A percentile compares a stretch with the other conserved stretches of the same genome.
phyloP scores from a whole-genome alignment of 2,329 filamentous ascomycete genomes.

The Aspergillus pseudoviridinutans region DNA sequence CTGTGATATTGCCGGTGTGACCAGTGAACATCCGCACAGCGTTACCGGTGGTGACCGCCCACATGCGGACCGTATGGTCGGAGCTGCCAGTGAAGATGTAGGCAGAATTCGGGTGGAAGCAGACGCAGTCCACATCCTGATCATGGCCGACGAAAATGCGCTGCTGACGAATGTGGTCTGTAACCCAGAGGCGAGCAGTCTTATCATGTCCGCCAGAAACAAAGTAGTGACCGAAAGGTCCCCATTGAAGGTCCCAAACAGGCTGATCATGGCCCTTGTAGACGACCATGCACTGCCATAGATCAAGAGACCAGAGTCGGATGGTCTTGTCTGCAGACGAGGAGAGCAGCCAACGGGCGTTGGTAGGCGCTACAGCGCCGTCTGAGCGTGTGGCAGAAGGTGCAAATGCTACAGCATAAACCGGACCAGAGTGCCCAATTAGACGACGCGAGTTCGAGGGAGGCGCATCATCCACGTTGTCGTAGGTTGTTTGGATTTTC shows the following conservation, averaged over 20 bases:
- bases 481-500: slow-evolving; percentile 65
- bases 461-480: slow-evolving; percentile 56
- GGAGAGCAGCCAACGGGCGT: slow-evolving; percentile 76
- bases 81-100: slow-evolving; percentile 92
- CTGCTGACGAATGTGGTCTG: slow-evolving; percentile 84
- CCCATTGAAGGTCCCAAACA: slow-evolving; percentile 83
- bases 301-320: slow-evolving; percentile 87
- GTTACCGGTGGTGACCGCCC: slow-evolving; percentile 82
- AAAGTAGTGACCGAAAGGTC: slow-evolving; percentile 94
- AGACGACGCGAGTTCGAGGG: slow-evolving; percentile 68
- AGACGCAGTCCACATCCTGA: slow-evolving; percentile 82
- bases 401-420: slow-evolving; percentile 88
- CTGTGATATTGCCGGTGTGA: slow-evolving; percentile 81
- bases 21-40: slow-evolving; percentile 90
- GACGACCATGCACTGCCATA: slow-evolving; percentile 86
- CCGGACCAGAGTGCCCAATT: slow-evolving; percentile 83
- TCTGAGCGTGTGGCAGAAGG: slow-evolving; percentile 56
- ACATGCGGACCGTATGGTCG: slow-evolving; percentile 95
- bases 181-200: slow-evolving; percentile 85
- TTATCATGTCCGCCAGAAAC: slow-evolving; percentile 82
- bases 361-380: slow-evolving; percentile 51
- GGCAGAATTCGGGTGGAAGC: slow-evolving; percentile 90
- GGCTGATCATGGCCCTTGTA: slow-evolving; percentile 92
- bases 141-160: slow-evolving; percentile 90
- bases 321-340: slow-evolving; percentile 83